These are phyloP conservation scores for Yamagishiella unicocca DNA, from an alignment of 139 green algal species.

Conservation along the genomic window DNA sequence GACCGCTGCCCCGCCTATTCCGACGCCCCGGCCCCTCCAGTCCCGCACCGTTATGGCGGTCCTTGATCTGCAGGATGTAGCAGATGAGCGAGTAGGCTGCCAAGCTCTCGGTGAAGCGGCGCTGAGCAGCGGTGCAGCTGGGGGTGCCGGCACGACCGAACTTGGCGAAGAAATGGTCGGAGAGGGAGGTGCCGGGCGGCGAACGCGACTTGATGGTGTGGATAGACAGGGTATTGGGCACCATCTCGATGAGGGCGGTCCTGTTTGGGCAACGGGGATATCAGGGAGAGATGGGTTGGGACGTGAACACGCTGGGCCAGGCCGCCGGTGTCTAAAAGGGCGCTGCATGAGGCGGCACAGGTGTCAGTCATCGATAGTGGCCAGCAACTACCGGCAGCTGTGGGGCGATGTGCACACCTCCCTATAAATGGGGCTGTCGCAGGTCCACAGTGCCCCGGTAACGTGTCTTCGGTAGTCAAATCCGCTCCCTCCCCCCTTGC, in stretches of 20 bases:
- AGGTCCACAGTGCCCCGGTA: too few relatives aligned
- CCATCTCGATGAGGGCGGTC: slow-evolving; percentile 97
- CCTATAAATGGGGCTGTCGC: too few relatives aligned
- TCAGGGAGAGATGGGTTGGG: neutral
- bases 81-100: slow-evolving; percentile 90
- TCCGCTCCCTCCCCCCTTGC: too few relatives aligned
- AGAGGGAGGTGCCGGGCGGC: slow-evolving; percentile 64
- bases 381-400: too few relatives aligned
- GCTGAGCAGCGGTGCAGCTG: slow-evolving; percentile 80
- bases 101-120: slow-evolving; percentile 92
- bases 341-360: neutral
- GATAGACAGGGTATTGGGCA: slow-evolving; percentile 93
- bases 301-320: too few relatives aligned
- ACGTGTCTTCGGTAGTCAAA: too few relatives aligned
- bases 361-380: too few relatives aligned
- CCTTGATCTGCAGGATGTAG: slow-evolving; percentile 94
- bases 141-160: slow-evolving; percentile 67
- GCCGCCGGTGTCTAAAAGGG: too few relatives aligned
- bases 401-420: too few relatives aligned
- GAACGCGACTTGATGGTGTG: slow-evolving; percentile 92
- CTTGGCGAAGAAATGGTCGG: slow-evolving; percentile 88
- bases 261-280: slow-evolving; percentile 47
- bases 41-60: slow-evolving; percentile 96
- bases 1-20: too few relatives aligned
- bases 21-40: too few relatives aligned